Evolutionary conservation across 164 flowering plant genomes (phyloP).

Genomic region (Warburgia ugandensis): DNA sequence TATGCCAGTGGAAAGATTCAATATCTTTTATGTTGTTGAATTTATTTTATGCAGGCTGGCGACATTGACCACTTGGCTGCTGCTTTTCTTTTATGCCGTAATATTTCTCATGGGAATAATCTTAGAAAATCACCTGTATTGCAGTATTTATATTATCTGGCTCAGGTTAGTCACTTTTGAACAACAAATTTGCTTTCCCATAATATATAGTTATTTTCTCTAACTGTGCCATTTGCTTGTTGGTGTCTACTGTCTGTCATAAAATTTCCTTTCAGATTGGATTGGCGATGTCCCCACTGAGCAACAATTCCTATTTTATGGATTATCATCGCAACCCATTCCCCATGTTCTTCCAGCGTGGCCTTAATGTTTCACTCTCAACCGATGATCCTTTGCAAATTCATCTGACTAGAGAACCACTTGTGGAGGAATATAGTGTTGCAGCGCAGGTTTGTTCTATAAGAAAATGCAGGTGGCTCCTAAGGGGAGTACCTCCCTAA

Average conservation of each 20-base stretch:
- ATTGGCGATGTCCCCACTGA: constrained; percentile 93
- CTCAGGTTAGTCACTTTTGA: too few relatives aligned
- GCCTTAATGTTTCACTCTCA: constrained; percentile 95
- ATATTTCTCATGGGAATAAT: constrained; percentile 94
- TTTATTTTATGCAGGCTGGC: constrained; percentile 61
- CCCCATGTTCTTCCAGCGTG: constrained; percentile 75
- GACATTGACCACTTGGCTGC: constrained; percentile 98
- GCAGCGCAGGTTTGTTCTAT: constrained; percentile 98
- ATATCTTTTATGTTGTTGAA: not conserved
- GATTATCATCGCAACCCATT: constrained; percentile 93
- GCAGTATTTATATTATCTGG: constrained; percentile 85
- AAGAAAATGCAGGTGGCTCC: too few relatives aligned
- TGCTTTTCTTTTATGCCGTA: constrained; percentile 75
- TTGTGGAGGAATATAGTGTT: constrained; percentile 97
- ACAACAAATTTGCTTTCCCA: too few relatives aligned
- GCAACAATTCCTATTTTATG: constrained; percentile 89
- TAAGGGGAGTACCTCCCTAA: too few relatives aligned
- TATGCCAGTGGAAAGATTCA: not conserved
- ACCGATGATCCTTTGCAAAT: constrained; percentile 98
- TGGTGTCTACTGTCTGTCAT: not conserved
- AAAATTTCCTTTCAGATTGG: constrained; percentile 58
- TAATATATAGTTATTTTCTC: not conserved
- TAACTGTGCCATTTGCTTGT: not conserved
- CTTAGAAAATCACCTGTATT: constrained; percentile 95
- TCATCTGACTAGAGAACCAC: constrained; percentile 90